Evolutionary conservation across 345 rosid species (phyloP), one percentile per base, ranked within the genome.

Genomic region (Aquilaria malaccensis): DNA sequence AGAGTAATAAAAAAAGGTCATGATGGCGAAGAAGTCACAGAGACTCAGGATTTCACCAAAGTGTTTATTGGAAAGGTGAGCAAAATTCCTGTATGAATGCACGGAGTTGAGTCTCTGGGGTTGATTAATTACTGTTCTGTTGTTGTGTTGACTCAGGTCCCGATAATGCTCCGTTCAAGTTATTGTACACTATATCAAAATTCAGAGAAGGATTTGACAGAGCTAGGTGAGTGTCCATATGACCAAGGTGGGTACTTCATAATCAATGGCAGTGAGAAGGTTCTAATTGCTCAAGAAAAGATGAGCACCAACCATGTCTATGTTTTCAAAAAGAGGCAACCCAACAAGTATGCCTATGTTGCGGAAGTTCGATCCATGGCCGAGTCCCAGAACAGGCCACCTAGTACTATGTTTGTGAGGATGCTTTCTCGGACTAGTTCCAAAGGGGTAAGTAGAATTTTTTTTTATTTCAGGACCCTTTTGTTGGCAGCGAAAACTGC

Each of bases 191-290:
- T 94, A 60, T 83, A 65, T 69, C 92, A 83, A 74, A 94, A 94
- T 66, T 90, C 97, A 10, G 97, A 94, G 84, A 94, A 90, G 76
- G 99, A 94, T 83, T 71, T 90, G 77, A 94, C 96, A 3, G 99
- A 94, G 78, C 91, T 90, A 65, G 99, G 99, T 60, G 99, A 94
- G 76, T 94, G 99, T 69, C 97, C 99, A 31, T 94, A 81, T 70
- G 99, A 94, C 73, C 99, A 94, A 78, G 99, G 99, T 10, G 99
- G 97, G 33, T 94, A 94, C 69, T 94, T 94, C 62, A 94, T 94
- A 45, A 90, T 94, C 14, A 94, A 94, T 81, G 97, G 97, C 51
- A 94, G 99, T 84, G 99, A 94, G 64, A 94, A 94, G 74, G 99
- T 94, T 78, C 77, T 94, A 30, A 94, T 94, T 72, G 97, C 99